A percentile compares a stretch with the other conserved stretches of the same genome.
Conservation (phyloP, 2,329 filamentous ascomycete species). For the Podosphaera xanthii region DNA sequence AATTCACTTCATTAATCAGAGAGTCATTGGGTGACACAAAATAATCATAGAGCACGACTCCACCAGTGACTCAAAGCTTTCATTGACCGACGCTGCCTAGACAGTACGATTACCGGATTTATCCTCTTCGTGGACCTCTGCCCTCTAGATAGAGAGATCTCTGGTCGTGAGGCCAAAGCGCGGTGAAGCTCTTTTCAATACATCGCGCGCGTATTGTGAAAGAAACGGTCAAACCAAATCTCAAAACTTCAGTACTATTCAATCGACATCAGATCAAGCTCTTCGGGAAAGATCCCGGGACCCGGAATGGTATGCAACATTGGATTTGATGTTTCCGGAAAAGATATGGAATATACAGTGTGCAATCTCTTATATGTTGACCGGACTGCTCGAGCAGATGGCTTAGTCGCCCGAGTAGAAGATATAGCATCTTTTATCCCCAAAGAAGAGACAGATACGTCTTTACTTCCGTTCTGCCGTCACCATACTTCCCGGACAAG, state of each 20-base stretch:
- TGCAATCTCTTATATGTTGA: conserved; percentile 23
- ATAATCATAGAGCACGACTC: too few relatives aligned
- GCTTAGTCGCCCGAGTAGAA: conserved; percentile 16
- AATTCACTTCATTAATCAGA: too few relatives aligned
- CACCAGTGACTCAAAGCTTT: too few relatives aligned
- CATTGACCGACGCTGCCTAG: too few relatives aligned
- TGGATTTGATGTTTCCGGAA: conserved; percentile 7
- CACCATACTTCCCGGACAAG: conserved; percentile 18
- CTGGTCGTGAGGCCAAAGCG: too few relatives aligned
- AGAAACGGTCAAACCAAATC: neutral
- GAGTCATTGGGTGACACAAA: too few relatives aligned
- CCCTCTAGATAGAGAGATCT: too few relatives aligned
- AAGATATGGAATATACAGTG: conserved; percentile 20
- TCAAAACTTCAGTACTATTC: neutral
- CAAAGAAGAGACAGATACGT: conserved; percentile 4
- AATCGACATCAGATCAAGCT: too few relatives aligned
- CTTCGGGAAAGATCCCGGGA: neutral
- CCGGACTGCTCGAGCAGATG: conserved; percentile 18
- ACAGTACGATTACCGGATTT: too few relatives aligned
- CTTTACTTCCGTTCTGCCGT: neutral
- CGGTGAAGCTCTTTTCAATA: too few relatives aligned
- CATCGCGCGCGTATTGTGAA: too few relatives aligned
- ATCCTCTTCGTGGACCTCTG: too few relatives aligned
- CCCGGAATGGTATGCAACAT: neutral
- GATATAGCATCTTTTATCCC: conserved; percentile 12